A percentile compares a stretch with the other conserved stretches of the same genome.
Evolutionary conservation across 2,329 filamentous ascomycete genomes (phyloP).

Genomic region (Ascomycota sp.): DNA sequence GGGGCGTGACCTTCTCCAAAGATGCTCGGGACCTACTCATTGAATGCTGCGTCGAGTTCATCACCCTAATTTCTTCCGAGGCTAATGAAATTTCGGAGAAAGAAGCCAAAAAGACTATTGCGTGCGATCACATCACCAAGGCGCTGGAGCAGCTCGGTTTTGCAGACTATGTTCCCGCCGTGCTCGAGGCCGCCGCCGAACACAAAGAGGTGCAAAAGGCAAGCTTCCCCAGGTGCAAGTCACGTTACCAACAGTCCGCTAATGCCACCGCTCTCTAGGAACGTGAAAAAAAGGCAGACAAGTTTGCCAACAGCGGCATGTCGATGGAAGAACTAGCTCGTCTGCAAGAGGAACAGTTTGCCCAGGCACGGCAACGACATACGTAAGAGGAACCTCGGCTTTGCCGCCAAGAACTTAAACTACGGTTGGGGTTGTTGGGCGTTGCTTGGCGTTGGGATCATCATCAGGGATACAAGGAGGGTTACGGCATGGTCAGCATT

Average conservation of each 20-base stretch:
- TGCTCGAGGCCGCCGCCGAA: slow-evolving; percentile 69
- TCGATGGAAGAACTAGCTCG: slow-evolving; percentile 75
- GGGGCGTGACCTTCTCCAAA: slow-evolving; percentile 73
- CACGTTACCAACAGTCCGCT: neutral
- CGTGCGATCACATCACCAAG: slow-evolving; percentile 91
- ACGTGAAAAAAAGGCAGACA: slow-evolving; percentile 91
- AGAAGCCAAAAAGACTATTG: slow-evolving; percentile 97
- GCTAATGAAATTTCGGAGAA: slow-evolving; percentile 98
- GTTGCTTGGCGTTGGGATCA: slow-evolving; percentile 15
- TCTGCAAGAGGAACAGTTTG: slow-evolving; percentile 83
- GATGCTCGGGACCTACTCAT: slow-evolving; percentile 90
- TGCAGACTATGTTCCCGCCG: slow-evolving; percentile 73
- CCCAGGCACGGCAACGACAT: slow-evolving; percentile 36
- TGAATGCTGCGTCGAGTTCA: slow-evolving; percentile 98
- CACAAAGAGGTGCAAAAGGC: slow-evolving; percentile 91
- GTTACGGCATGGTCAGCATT: neutral
- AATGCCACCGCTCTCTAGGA: slow-evolving; percentile 32
- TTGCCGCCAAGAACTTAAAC: no score
- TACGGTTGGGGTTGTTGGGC: no score
- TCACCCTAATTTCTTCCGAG: slow-evolving; percentile 94
- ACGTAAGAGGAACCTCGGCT: slow-evolving; percentile 2
- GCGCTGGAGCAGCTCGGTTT: slow-evolving; percentile 87
- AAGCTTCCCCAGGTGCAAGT: slow-evolving; percentile 2
- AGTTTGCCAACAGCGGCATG: slow-evolving; percentile 86
- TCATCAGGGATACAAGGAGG: no score